Evolutionary conservation across 805 yeast species (phyloP), one percentile per base, ranked within the genome.

Genomic region (Komagataella mondaviorum): DNA sequence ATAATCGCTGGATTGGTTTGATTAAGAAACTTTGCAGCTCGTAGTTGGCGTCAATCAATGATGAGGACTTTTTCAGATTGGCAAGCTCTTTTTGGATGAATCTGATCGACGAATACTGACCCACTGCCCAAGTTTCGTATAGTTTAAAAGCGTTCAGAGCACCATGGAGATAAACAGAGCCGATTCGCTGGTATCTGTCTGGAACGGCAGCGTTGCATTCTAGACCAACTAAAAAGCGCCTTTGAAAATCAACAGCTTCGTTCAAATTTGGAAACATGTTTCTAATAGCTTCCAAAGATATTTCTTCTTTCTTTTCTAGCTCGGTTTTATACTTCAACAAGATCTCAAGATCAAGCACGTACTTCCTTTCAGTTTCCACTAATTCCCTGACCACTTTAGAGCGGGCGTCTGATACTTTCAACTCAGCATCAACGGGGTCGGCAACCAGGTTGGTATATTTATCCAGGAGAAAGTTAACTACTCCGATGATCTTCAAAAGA

Each of bases 1-100:
- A 88, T n/a, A 93, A 75, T 56, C 99, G 77, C 70, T 93, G 99
- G 44, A 93, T 88, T 0, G 99, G 99, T 64, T 91, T 93, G 58
- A 93, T 79, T 46, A 93, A 73, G 65, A 87, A 87, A 49, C 91
- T 82, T 63, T 87, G 98, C 51, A 93, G 72, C 65, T 91, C 99
- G 62, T 89, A 82, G 46, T 88, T 85, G 23, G 93, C 91, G 56
- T 83, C 91, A 54, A 90, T 80, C 45, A 89, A 67, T 18, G 70
- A 62, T 3, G 84, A 73, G 18, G 81, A 73, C 54, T 75, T 74
- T 48, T 63, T 68, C 51, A 88, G 73, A 57, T 78, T 78, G 4
- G 72, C 62, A 4, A 80, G 75, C 56, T 86, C 88, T 56, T 75
- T 76, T 47, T 73, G 71, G 44, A 93, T 85, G 51, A 88, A 76